Base-by-base conservation (phyloP, 345 rosid genomes). In the Fremontodendron californicum region DNA sequence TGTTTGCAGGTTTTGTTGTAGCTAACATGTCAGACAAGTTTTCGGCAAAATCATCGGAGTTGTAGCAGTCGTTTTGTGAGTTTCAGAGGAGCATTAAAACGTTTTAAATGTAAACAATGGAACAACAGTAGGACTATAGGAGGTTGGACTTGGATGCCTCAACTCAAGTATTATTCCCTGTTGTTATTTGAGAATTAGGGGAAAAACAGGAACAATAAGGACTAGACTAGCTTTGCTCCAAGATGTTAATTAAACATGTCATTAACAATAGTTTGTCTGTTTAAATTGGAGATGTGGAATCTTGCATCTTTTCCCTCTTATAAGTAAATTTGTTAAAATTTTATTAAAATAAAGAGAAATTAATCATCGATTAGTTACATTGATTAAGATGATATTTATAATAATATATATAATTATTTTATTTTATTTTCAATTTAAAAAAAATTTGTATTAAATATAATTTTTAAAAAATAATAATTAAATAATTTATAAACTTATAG, bases 1-100 rank as follows among this genome's bases (percentile, higher is more conserved):
- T 89, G 15, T 91, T 89, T 63, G 90, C 86, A 77, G 93, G 95
- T 68, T 91, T 89, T 39, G 51, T 88, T 6, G 51, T 86, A 63
- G 93, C 90, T 46, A 86, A 85, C 68, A 33, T 91, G 76, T 82
- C 85, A 0, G 87, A 86, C 82, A 84, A 80, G 77, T 61, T 84
- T 15, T 61, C 81, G 0, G 39, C 12, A 10, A 83, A 84, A 77
- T 21, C 40, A 77, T 21, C 40, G 48, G 84, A 82, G 71, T 79
- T 65, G 42, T 83, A 63, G 71, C 49, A 51, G 70, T 68, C 15
- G 9, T 21, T 73, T 9, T 33, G 16, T 74, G 57, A 61, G 33
- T 43, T 67, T 21, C 1, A 16, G 29, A 27, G 16, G 23, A 46
- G 23, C 21, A 0, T 27, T n/a, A n/a, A 68, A 45, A 27, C 3